Evolutionary conservation across 1,284 basidiomycete genomes (phyloP).

Genomic region (Papiliotrema fonsecae): DNA sequence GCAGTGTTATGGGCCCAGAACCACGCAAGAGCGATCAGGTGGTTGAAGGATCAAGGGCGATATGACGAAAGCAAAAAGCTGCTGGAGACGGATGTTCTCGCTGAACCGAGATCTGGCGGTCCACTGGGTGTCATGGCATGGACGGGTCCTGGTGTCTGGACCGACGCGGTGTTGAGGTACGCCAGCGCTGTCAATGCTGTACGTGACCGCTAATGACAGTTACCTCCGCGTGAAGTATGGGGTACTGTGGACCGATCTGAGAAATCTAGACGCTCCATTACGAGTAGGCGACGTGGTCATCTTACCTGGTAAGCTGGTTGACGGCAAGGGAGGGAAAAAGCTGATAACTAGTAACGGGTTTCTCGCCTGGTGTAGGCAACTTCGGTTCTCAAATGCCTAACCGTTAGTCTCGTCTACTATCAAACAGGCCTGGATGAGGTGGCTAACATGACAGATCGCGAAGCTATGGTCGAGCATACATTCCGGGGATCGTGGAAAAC

Average conservation of each 20-base stretch:
- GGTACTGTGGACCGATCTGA: conserved; percentile 42
- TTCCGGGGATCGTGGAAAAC: conserved; percentile 40
- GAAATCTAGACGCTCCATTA: conserved; percentile 32
- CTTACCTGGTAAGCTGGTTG: conserved; percentile 30
- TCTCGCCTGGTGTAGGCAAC: conserved; percentile 47
- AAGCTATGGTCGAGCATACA: conserved; percentile 44
- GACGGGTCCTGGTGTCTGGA: conserved; percentile 48
- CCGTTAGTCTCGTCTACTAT: conserved; percentile 20
- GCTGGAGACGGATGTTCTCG: conserved; percentile 19
- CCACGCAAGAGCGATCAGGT: conserved; percentile 14
- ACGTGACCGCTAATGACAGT: conserved; percentile 9
- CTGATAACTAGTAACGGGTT: conserved; percentile 38
- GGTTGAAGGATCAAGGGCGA: conserved; percentile 20
- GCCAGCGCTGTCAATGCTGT: not conserved
- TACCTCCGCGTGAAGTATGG: conserved; percentile 41
- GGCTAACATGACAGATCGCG: conserved; percentile 19
- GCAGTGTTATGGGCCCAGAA: conserved; percentile 36
- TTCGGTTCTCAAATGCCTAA: conserved; percentile 32
- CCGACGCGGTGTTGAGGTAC: conserved; percentile 39
- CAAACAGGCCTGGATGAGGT: too few species aligned
- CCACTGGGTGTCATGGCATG: conserved; percentile 45
- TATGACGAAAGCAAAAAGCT: conserved; percentile 22
- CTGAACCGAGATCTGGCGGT: conserved; percentile 33
- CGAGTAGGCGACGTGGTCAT: conserved; percentile 46
- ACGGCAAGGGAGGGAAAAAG: not conserved